Percentiles rank a stretch among this genome's conserved stretches.
phyloP scores from a whole-genome alignment of 805 yeast genomes.

The Metschnikowia arizonensis region DNA sequence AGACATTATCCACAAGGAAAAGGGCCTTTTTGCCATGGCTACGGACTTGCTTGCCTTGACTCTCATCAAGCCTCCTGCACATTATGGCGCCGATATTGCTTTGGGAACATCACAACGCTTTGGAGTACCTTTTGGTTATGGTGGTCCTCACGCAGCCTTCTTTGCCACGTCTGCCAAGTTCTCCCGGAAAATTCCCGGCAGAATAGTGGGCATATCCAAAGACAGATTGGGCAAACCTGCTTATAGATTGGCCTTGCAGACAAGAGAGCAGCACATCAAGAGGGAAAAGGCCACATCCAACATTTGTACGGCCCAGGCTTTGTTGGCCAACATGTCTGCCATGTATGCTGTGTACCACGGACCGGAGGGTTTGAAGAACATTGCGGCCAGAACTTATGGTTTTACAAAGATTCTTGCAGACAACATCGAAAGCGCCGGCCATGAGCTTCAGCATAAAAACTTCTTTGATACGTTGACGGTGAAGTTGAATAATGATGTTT shows the following conservation, averaged over 20 bases:
- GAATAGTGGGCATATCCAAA: constrained; percentile 88
- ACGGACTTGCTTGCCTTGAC: constrained; percentile 89
- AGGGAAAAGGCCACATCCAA: constrained; percentile 97
- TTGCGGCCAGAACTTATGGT: constrained; percentile 74
- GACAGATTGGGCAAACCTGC: constrained; percentile 91
- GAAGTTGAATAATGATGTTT: constrained; percentile 44
- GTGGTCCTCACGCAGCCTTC: constrained; percentile 99
- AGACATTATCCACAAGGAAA: constrained; percentile 60
- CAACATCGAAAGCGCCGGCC: constrained; percentile 40
- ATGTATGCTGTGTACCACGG: constrained; percentile 97
- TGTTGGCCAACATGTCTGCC: constrained; percentile 91
- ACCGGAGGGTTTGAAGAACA: constrained; percentile 73
- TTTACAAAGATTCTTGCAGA: constrained; percentile 68
- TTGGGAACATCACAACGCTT: constrained; percentile 92
- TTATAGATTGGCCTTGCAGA: constrained; percentile 87
- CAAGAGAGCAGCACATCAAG: constrained; percentile 97
- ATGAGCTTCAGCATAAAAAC: constrained; percentile 50
- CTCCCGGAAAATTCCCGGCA: constrained; percentile 93
- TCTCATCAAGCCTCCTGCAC: constrained; percentile 74
- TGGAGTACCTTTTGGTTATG: constrained; percentile 97
- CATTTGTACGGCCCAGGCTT: constrained; percentile 97
- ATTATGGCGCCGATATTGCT: constrained; percentile 88
- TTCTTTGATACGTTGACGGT: constrained; percentile 90
- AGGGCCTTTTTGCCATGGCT: constrained; percentile 81
- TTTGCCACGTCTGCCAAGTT: constrained; percentile 79